Evolutionary conservation across 768 basidiomycete genomes (phyloP).

Genomic region (Termitomyces sp.): DNA sequence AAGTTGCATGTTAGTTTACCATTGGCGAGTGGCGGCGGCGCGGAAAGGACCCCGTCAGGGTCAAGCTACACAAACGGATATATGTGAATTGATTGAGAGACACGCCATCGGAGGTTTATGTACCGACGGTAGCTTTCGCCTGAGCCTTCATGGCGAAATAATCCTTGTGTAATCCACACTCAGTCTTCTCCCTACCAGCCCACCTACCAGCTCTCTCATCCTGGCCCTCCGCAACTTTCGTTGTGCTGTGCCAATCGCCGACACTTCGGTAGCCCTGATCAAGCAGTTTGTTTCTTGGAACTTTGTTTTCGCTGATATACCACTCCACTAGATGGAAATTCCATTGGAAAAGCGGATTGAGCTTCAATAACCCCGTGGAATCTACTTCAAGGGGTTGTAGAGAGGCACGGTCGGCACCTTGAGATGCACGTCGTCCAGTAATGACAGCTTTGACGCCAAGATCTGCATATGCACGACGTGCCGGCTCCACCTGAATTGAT

Average conservation of each 20-base stretch:
- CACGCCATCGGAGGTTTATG: conserved; percentile 1
- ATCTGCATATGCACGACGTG: conserved; percentile 77
- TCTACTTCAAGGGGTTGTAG: conserved; percentile 89
- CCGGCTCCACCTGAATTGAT: conserved; percentile 77
- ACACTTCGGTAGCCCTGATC: conserved; percentile 91
- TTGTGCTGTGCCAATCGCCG: conserved; percentile 97
- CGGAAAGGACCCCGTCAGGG: neutral
- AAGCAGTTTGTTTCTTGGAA: conserved; percentile 85
- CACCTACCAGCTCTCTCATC: conserved; percentile 92
- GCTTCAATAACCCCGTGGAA: conserved; percentile 82
- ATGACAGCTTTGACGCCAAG: conserved; percentile 82
- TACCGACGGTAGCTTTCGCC: conserved; percentile 28
- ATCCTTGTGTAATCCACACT: conserved; percentile 93
- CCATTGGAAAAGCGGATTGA: conserved; percentile 93
- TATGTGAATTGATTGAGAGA: neutral
- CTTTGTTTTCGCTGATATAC: conserved; percentile 75
- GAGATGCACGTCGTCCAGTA: conserved; percentile 91
- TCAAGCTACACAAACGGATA: conserved; percentile 1
- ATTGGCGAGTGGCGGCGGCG: neutral
- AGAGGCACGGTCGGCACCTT: conserved; percentile 83
- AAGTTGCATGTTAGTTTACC: neutral
- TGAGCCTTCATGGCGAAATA: conserved; percentile 73
- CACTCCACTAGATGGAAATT: conserved; percentile 77
- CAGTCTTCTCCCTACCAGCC: conserved; percentile 87
- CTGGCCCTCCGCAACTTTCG: conserved; percentile 57